Percentiles rank a stretch among this genome's conserved stretches.
phyloP scores from a whole-genome alignment of 2,329 filamentous ascomycete species.

The Plenodomus tracheiphilus region DNA sequence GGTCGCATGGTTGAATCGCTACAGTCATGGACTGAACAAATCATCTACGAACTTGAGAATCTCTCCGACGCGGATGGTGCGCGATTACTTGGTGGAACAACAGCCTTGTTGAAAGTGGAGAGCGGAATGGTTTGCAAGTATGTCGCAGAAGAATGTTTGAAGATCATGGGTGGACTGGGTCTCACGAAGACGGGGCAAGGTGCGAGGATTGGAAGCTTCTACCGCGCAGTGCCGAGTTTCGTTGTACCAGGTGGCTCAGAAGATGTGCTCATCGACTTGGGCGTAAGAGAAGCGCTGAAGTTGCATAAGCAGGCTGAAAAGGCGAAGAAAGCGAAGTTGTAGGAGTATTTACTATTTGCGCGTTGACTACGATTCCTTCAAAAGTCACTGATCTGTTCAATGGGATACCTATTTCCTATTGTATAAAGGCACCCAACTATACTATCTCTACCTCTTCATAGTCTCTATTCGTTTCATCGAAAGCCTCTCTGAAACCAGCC shows the following conservation, averaged over 20 bases:
- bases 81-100: slow-evolving; percentile 26
- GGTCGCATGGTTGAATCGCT: slow-evolving; percentile 31
- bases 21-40: slow-evolving; percentile 37
- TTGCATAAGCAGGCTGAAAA: slow-evolving; percentile 27
- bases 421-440: not conserved
- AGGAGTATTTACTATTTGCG: not conserved
- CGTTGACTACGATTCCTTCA: not conserved
- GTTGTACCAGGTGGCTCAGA: slow-evolving; percentile 33
- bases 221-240: slow-evolving; percentile 24
- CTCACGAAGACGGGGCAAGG: slow-evolving; percentile 33
- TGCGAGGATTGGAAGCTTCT: slow-evolving; percentile 33
- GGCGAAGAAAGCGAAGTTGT: slow-evolving; percentile 22
- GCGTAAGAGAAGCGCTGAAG: slow-evolving; percentile 36
- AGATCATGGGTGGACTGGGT: slow-evolving; percentile 30
- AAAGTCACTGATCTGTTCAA: too few species aligned
- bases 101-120: slow-evolving; percentile 31
- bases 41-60: slow-evolving; percentile 30
- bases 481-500: too few species aligned
- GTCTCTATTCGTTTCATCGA: too few species aligned
- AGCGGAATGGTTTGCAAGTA: slow-evolving; percentile 30
- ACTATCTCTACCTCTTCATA: too few species aligned
- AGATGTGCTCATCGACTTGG: slow-evolving; percentile 35
- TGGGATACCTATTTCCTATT: too few species aligned
- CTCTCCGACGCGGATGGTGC: slow-evolving; percentile 22
- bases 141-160: slow-evolving; percentile 32